phyloP scores from a whole-genome alignment of 2,329 filamentous ascomycete species.

The Pseudogymnoascus sp. region DNA sequence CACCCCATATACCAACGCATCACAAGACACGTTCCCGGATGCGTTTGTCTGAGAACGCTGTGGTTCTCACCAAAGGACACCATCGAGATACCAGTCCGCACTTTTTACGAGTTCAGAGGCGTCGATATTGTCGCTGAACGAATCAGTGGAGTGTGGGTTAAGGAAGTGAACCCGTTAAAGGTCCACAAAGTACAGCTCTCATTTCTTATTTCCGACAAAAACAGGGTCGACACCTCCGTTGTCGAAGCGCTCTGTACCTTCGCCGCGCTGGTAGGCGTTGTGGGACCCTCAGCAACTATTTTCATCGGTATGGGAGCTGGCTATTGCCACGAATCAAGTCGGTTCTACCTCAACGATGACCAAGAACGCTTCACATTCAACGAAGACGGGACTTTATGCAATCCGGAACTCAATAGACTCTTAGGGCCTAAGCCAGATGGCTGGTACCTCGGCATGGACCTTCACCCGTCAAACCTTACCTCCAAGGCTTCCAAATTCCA shows the following conservation, averaged over 20 bases:
- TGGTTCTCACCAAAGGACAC: constrained; percentile 5
- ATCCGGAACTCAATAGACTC: neutral
- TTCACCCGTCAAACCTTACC: neutral
- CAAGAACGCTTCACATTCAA: neutral
- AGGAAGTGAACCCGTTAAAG: neutral
- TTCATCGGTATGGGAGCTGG: neutral
- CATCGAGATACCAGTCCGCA: neutral
- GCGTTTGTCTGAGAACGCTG: neutral
- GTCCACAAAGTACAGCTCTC: neutral
- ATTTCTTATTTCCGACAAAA: neutral
- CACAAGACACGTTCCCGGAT: neutral
- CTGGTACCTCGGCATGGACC: neutral
- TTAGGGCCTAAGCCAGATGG: neutral
- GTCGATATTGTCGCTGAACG: neutral
- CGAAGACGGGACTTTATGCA: constrained; percentile 1
- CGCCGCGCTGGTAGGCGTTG: neutral
- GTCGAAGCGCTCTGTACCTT: neutral
- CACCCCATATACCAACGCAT: neutral
- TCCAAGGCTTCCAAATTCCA: neutral
- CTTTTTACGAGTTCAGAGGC: neutral
- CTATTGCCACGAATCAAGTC: neutral
- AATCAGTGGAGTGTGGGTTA: neutral
- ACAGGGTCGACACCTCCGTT: neutral
- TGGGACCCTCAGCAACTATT: neutral
- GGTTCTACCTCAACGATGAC: neutral